Conservation (phyloP, 2,329 filamentous ascomycete genomes). For the Penicillium olsonii region DNA sequence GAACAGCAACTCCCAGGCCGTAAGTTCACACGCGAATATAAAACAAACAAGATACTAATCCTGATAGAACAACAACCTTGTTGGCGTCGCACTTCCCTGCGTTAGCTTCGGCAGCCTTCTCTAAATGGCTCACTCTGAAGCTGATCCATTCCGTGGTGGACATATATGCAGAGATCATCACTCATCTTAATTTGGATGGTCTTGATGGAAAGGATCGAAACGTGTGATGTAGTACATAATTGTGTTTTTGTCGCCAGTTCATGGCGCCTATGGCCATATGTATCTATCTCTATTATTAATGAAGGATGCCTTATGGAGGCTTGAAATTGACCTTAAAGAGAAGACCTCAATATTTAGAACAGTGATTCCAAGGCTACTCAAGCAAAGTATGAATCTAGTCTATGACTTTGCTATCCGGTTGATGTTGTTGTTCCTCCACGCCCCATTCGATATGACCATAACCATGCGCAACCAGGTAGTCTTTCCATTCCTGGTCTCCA, state of each 20-base stretch:
- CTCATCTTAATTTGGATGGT: not conserved
- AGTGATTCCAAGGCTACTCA: too few species aligned
- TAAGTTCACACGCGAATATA: conserved; percentile 8
- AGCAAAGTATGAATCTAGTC: not conserved
- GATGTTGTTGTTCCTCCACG: not conserved
- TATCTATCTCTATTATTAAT: not conserved
- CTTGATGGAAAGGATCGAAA: not conserved
- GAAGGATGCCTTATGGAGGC: too few species aligned
- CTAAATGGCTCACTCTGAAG: conserved; percentile 21
- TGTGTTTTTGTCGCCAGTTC: too few species aligned
- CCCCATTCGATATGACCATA: conserved; percentile 35
- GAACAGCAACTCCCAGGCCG: conserved; percentile 24
- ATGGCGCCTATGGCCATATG: too few species aligned
- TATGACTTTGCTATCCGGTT: not conserved
- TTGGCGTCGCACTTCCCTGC: conserved; percentile 34
- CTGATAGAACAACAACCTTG: conserved; percentile 26
- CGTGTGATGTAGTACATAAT: not conserved
- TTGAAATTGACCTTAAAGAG: too few species aligned
- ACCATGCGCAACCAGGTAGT: conserved; percentile 47
- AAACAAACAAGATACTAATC: conserved; percentile 5
- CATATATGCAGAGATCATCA: not conserved
- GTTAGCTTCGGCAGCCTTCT: conserved; percentile 33
- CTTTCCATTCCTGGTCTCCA: conserved; percentile 49
- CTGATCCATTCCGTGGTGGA: not conserved
- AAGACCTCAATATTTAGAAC: too few species aligned